A percentile compares a stretch with the other conserved stretches of the same genome.
Evolutionary conservation across 2,329 filamentous ascomycete species (phyloP).

Genomic region (Fusarium pseudograminearum): DNA sequence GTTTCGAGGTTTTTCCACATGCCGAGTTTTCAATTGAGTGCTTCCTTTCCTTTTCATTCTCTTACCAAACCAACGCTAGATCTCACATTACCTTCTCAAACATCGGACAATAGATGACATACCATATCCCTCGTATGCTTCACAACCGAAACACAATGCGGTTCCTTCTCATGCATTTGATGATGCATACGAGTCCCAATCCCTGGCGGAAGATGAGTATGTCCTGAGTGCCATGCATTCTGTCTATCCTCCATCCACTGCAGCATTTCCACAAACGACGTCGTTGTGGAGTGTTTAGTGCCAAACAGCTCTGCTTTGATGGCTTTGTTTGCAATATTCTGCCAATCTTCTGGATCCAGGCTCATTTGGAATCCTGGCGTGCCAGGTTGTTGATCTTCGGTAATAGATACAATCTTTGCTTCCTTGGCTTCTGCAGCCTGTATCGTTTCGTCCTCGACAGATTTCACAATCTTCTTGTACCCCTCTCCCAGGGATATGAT

Average conservation of each 20-base stretch:
- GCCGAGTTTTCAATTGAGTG: no score
- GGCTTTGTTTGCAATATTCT: conserved; percentile 34
- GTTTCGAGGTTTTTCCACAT: no score
- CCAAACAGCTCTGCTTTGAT: conserved; percentile 43
- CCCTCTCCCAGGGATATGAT: conserved; percentile 44
- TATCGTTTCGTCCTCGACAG: conserved; percentile 38
- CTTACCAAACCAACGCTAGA: no score
- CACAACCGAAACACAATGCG: conserved; percentile 41
- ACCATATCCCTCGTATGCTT: conserved; percentile 44
- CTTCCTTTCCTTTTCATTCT: no score
- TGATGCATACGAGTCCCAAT: conserved; percentile 16
- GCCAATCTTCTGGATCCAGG: conserved; percentile 37
- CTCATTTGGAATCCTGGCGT: conserved; percentile 21
- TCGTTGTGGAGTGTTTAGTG: not conserved
- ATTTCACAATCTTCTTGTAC: conserved; percentile 41
- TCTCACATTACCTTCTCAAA: no score
- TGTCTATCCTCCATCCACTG: conserved; percentile 46
- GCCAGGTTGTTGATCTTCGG: conserved; percentile 12
- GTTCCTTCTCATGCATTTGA: conserved; percentile 38
- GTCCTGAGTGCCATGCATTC: conserved; percentile 42
- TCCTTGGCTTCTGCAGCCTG: conserved; percentile 34
- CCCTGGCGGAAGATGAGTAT: conserved; percentile 6
- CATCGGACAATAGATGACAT: conserved; percentile 16
- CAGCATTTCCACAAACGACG: conserved; percentile 30
- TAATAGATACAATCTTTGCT: conserved; percentile 30